phyloP scores from a whole-genome alignment of 2,329 filamentous ascomycete species.

The Colletotrichum scovillei region DNA sequence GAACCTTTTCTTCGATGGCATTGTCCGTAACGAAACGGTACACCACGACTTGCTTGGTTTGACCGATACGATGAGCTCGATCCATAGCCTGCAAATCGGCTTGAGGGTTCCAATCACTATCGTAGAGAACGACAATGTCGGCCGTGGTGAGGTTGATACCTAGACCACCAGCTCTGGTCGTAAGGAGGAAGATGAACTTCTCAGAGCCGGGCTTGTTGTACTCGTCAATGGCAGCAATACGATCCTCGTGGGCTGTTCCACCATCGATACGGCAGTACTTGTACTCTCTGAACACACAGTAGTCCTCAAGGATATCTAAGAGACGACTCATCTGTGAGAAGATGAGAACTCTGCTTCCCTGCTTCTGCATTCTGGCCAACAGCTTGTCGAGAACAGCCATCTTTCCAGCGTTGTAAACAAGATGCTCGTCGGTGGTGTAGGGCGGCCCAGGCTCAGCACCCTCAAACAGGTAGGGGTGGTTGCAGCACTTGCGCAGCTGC shows the following conservation, averaged over 20 bases:
- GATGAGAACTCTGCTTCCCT: constrained; percentile 95
- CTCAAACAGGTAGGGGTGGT: constrained; percentile 98
- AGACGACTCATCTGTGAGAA: constrained; percentile 99
- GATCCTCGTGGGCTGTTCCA: constrained; percentile 95
- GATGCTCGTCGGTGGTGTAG: constrained; percentile 97
- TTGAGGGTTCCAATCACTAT: constrained; percentile 99
- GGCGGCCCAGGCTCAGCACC: constrained; percentile 96
- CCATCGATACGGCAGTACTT: constrained; percentile 98
- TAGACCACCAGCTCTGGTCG: constrained; percentile 92
- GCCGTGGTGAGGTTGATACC: constrained; percentile 97
- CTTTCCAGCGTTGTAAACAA: constrained; percentile 93
- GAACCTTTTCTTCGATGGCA: constrained; percentile 97
- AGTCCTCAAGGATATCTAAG: constrained; percentile 96
- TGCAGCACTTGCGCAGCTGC: constrained; percentile 99
- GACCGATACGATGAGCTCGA: constrained; percentile 96
- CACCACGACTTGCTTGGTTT: constrained; percentile 97
- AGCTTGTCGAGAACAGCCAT: constrained; percentile 98
- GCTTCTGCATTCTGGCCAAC: constrained; percentile 81
- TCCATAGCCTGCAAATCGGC: constrained; percentile 99
- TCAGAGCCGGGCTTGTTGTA: constrained; percentile 97
- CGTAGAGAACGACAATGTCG: constrained; percentile 95
- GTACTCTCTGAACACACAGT: constrained; percentile 94
- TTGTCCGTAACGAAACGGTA: constrained; percentile 98
- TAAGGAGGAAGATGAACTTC: constrained; percentile 96
- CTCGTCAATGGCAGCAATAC: constrained; percentile 96